phyloP scores from a whole-genome alignment of 2,329 filamentous ascomycete genomes.

The Scleromitrula shiraiana region DNA sequence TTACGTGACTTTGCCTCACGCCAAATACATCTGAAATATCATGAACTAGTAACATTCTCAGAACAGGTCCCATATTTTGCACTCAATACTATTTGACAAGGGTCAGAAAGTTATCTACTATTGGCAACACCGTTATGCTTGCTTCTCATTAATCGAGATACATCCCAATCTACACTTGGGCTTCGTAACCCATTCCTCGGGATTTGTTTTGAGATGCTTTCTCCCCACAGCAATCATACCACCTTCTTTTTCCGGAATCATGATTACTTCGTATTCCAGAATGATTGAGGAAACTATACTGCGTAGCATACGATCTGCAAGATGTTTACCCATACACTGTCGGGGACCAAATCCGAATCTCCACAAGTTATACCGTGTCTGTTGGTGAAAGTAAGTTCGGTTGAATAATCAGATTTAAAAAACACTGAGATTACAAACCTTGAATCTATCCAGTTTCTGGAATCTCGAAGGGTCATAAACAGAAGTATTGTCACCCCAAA shows the following conservation, averaged over 20 bases:
- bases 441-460: slow-evolving; percentile 12
- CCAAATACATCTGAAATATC: too few species aligned
- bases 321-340: slow-evolving; percentile 36
- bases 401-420: too few species aligned
- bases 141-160: background rate
- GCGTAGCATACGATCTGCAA: slow-evolving; percentile 32
- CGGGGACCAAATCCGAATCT: slow-evolving; percentile 38
- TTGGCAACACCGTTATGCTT: too few species aligned
- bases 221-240: background rate
- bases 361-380: slow-evolving; percentile 33
- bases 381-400: background rate
- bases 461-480: slow-evolving; percentile 32
- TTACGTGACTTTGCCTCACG: too few species aligned
- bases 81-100: too few species aligned
- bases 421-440: too few species aligned
- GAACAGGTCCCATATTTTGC: too few species aligned
- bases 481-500: slow-evolving; percentile 33
- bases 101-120: too few species aligned
- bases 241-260: background rate
- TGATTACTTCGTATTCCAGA: background rate
- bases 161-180: background rate
- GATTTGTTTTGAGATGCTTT: background rate
- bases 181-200: background rate
- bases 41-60: too few species aligned
- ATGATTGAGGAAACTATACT: background rate